Percentiles rank a stretch among this genome's conserved stretches.
Conservation (phyloP, 768 basidiomycete species). For the Phylloporus sp. region DNA sequence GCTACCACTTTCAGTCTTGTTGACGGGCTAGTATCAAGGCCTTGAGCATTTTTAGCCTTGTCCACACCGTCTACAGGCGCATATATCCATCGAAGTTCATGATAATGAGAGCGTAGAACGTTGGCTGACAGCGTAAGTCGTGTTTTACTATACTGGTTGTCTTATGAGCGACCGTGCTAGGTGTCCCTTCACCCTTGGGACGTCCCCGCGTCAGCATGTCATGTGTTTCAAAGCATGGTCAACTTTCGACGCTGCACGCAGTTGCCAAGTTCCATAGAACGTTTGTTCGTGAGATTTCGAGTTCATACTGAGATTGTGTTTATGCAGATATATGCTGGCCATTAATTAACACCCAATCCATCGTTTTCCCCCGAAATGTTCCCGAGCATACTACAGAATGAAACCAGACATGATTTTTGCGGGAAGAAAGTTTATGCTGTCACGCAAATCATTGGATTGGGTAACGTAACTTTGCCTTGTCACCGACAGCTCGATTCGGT, state of each 20-base stretch:
- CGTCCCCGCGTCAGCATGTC: not conserved
- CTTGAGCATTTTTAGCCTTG: not conserved
- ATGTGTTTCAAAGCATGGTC: not conserved
- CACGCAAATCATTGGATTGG: constrained; percentile 4
- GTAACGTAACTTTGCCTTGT: not conserved
- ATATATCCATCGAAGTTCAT: not conserved
- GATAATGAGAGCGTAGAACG: not conserved
- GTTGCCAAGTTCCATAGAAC: not conserved
- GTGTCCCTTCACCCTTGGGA: not conserved
- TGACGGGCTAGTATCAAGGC: not conserved
- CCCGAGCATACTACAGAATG: not conserved
- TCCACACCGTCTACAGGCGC: not conserved
- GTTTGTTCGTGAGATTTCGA: not conserved
- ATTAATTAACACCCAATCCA: not conserved
- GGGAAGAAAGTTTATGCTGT: not conserved
- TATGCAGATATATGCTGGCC: not conserved
- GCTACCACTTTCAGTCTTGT: not conserved
- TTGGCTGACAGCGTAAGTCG: not conserved
- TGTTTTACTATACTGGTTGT: not conserved
- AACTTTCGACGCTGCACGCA: not conserved
- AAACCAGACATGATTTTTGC: not conserved
- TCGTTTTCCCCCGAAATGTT: too few relatives aligned
- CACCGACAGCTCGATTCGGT: not conserved
- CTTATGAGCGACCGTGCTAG: not conserved
- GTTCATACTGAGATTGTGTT: not conserved